These are phyloP conservation scores for Penicillium hesseltinei DNA, from an alignment of 2,329 filamentous ascomycete species.

Conservation along the genomic window DNA sequence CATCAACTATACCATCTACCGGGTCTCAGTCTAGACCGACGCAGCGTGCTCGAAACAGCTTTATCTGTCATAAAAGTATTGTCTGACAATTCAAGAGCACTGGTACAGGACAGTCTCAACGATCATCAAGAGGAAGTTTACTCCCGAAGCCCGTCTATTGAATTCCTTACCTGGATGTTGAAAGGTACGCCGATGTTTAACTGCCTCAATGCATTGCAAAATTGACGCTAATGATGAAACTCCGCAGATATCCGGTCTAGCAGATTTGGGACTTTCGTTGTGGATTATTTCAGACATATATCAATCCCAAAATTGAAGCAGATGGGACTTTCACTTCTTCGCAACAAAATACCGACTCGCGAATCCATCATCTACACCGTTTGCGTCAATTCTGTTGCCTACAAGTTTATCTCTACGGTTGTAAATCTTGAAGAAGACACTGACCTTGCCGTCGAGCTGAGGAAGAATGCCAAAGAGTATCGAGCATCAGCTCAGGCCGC, in stretches of 20 bases:
- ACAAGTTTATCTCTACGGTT: conserved; percentile 21
- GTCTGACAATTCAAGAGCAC: not conserved
- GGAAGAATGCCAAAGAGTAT: not conserved
- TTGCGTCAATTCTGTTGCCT: conserved; percentile 21
- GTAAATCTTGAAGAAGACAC: conserved; percentile 3
- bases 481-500: conserved; percentile 13
- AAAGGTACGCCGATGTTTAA: conserved; percentile 13
- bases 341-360: conserved; percentile 1
- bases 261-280: conserved; percentile 19
- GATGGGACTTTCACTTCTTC: conserved; percentile 21
- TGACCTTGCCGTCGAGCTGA: not conserved
- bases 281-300: conserved; percentile 23
- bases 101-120: not conserved
- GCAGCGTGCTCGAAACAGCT: conserved; percentile 16
- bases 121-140: not conserved
- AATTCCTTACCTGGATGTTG: conserved; percentile 24
- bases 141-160: conserved; percentile 11
- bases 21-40: conserved; percentile 9
- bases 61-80: conserved; percentile 10
- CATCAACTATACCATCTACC: conserved; percentile 8
- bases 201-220: not conserved
- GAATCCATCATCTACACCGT: conserved; percentile 19
- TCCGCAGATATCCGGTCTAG: conserved; percentile 18
- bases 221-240: not conserved
- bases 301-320: conserved; percentile 16